These are phyloP conservation scores for Aspergillus heteromorphus DNA, from an alignment of 495 filamentous ascomycete genomes.

Conservation along the genomic window DNA sequence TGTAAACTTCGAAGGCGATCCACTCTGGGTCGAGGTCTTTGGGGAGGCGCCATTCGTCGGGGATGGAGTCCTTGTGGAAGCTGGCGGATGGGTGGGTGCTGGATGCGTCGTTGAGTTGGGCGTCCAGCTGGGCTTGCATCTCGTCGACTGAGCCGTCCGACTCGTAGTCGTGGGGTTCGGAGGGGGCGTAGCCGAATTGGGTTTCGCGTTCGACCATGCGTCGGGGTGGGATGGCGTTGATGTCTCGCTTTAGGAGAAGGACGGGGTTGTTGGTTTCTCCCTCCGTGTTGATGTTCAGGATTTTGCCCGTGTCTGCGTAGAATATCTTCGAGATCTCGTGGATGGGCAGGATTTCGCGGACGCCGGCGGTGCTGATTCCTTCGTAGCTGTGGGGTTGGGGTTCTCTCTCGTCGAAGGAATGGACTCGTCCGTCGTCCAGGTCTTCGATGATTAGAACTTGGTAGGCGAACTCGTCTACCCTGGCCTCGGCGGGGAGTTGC, in stretches of 20 bases:
- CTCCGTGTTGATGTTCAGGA: constrained; percentile 80
- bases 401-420: constrained; percentile 67
- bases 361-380: constrained; percentile 66
- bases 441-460: constrained; percentile 88
- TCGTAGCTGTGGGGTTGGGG: constrained; percentile 60
- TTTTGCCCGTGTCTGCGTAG: constrained; percentile 92
- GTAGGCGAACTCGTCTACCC: constrained; percentile 74
- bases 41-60: constrained; percentile 62
- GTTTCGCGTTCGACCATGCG: constrained; percentile 51
- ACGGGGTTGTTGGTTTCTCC: constrained; percentile 80
- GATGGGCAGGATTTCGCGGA: constrained; percentile 79
- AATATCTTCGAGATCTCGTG: constrained; percentile 94
- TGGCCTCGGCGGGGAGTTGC: constrained; percentile 45
- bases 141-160: constrained; percentile 37
- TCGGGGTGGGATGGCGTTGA: constrained; percentile 66
- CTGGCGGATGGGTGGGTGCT: constrained; percentile 19
- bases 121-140: constrained; percentile 61
- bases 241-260: constrained; percentile 78
- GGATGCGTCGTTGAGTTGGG: constrained; percentile 58
- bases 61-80: constrained; percentile 32
- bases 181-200: constrained; percentile 20
- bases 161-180: constrained; percentile 14
- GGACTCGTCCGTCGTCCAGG: constrained; percentile 82
- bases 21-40: constrained; percentile 85
- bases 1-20: constrained; percentile 89